Base-by-base conservation (phyloP, 2,329 filamentous ascomycete species). In the Cylindrodendrum hubeiense region DNA sequence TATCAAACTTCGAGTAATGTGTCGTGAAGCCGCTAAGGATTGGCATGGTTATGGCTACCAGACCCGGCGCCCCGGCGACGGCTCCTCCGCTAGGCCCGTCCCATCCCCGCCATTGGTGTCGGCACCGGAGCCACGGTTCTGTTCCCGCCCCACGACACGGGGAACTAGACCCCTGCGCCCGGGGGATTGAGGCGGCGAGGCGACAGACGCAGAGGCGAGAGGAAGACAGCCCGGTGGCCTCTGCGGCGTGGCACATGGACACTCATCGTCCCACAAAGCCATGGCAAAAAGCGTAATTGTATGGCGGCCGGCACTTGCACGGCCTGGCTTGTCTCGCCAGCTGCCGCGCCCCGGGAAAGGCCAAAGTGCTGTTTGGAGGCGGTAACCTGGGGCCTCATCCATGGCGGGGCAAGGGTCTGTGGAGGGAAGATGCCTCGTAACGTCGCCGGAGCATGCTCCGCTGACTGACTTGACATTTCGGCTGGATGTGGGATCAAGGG, bases 61-160 rank as follows among this genome's bases (percentile, higher is more conserved):
- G 41, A 41, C 49, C 60, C 58, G 37, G 52, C 22, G 34, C 55
- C 54, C 63, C 55, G 53, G 53, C 46, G 52, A 53, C 49, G 54
- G 58, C 57, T 60, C 63, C 60, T 68, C 63, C 46, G 61, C 58
- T 63, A 59, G 53, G 53, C 61, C 66, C 66, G 61, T 64, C 65
- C 62, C 66, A 65, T 60, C 66, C 62, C 67, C 67, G 65, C 61
- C 51, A 67, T 62, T 66, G 67, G 60, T 60, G 56, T 73, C 69
- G 71, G 71, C 71, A 73, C 71, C 71, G 60, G 69, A 73, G 71
- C 71, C 71, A 72, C 69, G 71, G 71, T 73, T 73, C 71, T 69
- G 67, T 70, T 67, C 58, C 70, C 69, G 70, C 70, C 68, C 69
- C 71, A 62, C 68, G 53, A 49, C 56, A 70, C 71, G 69, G 71